phyloP scores from a whole-genome alignment of 441 rosid species.

The Croton laevigatus region DNA sequence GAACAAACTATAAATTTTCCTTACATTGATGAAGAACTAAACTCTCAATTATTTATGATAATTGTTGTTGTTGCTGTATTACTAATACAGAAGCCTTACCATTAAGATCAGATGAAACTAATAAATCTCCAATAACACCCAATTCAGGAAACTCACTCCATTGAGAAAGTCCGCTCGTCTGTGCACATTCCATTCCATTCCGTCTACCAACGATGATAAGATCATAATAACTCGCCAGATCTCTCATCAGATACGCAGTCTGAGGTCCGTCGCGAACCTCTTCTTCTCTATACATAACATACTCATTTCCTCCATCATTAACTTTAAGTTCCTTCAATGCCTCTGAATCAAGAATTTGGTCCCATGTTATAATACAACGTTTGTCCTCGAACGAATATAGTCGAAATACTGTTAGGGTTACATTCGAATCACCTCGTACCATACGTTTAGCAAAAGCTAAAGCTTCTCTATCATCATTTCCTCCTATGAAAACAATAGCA shows the following conservation, averaged over 20 bases:
- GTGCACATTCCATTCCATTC: not conserved
- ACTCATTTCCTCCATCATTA: not conserved
- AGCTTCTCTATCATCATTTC: constrained; percentile 17
- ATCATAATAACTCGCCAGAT: not conserved
- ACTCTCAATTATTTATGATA: not conserved
- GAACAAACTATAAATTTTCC: not conserved
- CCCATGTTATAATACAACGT: not conserved
- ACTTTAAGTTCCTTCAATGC: not conserved
- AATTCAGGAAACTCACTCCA: constrained; percentile 14
- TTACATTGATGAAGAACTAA: not conserved
- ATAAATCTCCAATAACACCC: constrained; percentile 10
- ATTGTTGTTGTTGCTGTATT: constrained; percentile 9
- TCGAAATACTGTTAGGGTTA: not conserved
- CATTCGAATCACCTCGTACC: no score
- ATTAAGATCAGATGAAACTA: constrained; percentile 7
- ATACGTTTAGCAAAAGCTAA: not conserved
- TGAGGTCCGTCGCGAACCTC: constrained; percentile 5
- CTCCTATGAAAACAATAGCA: constrained; percentile 8
- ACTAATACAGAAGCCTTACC: constrained; percentile 5
- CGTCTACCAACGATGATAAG: constrained; percentile 7
- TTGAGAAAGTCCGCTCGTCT: not conserved
- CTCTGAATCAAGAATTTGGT: constrained; percentile 1
- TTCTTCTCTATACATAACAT: not conserved
- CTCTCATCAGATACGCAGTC: not conserved
- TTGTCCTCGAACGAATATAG: not conserved